Conservation (phyloP, 225 moss, liverwort and hornwort genomes). For the Antitrichia curtipendula region DNA sequence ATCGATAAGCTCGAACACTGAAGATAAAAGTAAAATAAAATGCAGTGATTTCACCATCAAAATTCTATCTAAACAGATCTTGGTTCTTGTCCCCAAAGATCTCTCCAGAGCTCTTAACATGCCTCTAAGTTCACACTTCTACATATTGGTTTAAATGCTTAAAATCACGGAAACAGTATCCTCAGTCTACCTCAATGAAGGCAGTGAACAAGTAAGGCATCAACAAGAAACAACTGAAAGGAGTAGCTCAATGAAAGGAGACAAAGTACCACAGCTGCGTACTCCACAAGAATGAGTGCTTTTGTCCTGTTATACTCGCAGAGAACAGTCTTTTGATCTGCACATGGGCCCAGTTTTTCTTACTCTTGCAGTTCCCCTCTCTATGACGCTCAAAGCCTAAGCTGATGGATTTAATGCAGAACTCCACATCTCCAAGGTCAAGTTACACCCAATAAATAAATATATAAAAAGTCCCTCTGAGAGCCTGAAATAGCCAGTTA, state of each 20-base stretch:
- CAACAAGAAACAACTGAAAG: not conserved
- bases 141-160: not conserved
- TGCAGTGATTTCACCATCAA: not conserved
- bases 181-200: not conserved
- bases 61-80: not conserved
- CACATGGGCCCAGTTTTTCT: not conserved
- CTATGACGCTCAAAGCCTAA: not conserved
- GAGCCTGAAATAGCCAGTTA: not conserved
- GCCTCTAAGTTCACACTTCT: not conserved
- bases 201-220: not conserved
- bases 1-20: not conserved
- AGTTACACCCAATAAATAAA: not conserved
- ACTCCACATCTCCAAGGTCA: not conserved
- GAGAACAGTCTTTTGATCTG: constrained; percentile 24
- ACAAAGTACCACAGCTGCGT: constrained; percentile 67
- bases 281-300: constrained; percentile 84
- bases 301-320: constrained; percentile 78
- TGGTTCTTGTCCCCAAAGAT: not conserved
- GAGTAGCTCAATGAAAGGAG: not conserved
- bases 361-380: not conserved
- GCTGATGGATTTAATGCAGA: not conserved
- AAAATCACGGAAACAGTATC: not conserved
- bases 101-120: not conserved
- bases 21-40: not conserved
- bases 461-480: not conserved